These are phyloP conservation scores for Colletotrichum neosansevieriae DNA, from an alignment of 2,329 filamentous ascomycete species.

Conservation along the genomic window DNA sequence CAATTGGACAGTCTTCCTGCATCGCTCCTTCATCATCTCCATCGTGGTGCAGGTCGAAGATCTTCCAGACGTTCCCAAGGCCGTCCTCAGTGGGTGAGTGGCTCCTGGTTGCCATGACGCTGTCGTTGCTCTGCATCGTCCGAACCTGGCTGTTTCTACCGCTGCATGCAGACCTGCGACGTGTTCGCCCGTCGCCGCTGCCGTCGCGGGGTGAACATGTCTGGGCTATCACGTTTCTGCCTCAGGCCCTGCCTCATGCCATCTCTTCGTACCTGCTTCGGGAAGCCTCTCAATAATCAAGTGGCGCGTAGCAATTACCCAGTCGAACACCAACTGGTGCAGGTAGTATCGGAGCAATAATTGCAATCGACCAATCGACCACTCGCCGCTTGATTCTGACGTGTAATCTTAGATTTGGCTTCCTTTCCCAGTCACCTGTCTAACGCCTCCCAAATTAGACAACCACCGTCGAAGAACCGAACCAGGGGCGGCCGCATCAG, in stretches of 20 bases:
- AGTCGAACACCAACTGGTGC: background rate
- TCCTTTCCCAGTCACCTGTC: constrained; percentile 17
- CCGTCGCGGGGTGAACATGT: constrained; percentile 10
- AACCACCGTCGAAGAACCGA: constrained; percentile 7
- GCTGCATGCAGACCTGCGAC: constrained; percentile 37
- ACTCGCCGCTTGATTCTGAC: constrained; percentile 25
- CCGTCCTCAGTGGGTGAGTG: constrained; percentile 17
- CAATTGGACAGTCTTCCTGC: constrained; percentile 19
- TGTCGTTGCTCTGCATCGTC: constrained; percentile 36
- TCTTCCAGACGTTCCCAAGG: constrained; percentile 2
- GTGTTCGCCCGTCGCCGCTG: constrained; percentile 6
- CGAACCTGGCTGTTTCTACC: constrained; percentile 21
- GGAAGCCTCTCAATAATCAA: too few species aligned
- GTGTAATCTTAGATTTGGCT: constrained; percentile 27
- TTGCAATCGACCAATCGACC: constrained; percentile 26
- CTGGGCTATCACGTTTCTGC: background rate
- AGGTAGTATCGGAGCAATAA: constrained; percentile 11
- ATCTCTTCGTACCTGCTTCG: background rate
- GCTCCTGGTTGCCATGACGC: constrained; percentile 41
- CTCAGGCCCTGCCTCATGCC: background rate
- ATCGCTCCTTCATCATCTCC: constrained; percentile 24
- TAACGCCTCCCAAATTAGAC: constrained; percentile 31
- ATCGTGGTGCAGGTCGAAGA: constrained; percentile 21
- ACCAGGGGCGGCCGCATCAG: constrained; percentile 10
- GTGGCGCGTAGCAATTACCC: background rate